Evolutionary conservation across 805 yeast species (phyloP), one percentile per base, ranked within the genome.

Genomic region (Candida fluviatilis): DNA sequence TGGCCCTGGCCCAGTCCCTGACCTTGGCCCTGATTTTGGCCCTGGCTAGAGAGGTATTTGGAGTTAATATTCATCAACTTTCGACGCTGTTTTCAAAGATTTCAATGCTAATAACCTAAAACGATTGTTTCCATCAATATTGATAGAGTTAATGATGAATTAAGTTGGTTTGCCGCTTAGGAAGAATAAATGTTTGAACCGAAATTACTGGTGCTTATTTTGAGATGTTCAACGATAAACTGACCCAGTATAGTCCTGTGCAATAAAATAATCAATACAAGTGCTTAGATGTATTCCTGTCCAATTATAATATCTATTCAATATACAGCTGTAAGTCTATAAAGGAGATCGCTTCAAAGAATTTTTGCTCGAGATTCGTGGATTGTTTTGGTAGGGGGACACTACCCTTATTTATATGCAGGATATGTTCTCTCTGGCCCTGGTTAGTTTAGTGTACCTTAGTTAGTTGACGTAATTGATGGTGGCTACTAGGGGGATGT

Each of bases 401-500:
- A 21, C 24, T 6, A 21, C 24, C 24, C 8, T n/a, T n/a, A 10
- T 6, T 21, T 21, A 21, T 21, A 21, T 21, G n/a, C n/a, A n/a
- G n/a, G n/a, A n/a, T n/a, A n/a, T n/a, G n/a, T n/a, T n/a, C n/a
- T n/a, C n/a, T n/a, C n/a, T n/a, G n/a, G n/a, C n/a, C n/a, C n/a
- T n/a, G n/a, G n/a, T n/a, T n/a, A n/a, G n/a, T n/a, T n/a, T n/a
- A n/a, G n/a, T n/a, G n/a, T n/a, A n/a, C n/a, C n/a, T n/a, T n/a
- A n/a, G n/a, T n/a, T n/a, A n/a, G n/a, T n/a, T n/a, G n/a, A n/a
- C n/a, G n/a, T n/a, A n/a, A n/a, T n/a, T n/a, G n/a, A n/a, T n/a
- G n/a, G n/a, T 50, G 4, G 64, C 54, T 5, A 64, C 56, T 18
- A 69, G 49, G 10, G 75, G 75, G 6, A 68, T 69, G 43, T 68